Conservation (phyloP, 306 rosid species). For the Vigna angularis region DNA sequence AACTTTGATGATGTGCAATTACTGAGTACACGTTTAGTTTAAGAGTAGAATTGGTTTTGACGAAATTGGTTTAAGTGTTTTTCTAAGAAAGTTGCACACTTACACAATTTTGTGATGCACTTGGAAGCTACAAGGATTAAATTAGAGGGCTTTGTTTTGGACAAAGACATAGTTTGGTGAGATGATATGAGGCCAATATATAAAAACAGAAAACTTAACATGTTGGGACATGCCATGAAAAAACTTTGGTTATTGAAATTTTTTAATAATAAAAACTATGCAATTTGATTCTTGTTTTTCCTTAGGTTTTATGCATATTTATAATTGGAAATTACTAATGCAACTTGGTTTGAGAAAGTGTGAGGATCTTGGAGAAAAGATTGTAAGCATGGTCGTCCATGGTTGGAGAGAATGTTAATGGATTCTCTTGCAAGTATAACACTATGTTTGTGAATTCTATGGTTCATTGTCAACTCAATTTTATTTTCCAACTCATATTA, state of each 20-base stretch:
- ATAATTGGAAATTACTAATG: background rate
- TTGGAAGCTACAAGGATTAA: too few species aligned
- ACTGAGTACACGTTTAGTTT: too few species aligned
- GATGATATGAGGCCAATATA: too few species aligned
- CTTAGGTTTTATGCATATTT: background rate
- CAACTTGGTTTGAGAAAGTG: background rate
- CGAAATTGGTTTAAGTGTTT: too few species aligned
- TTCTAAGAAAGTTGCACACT: too few species aligned
- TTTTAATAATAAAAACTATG: background rate
- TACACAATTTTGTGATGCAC: too few species aligned
- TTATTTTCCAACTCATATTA: background rate
- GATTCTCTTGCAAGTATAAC: background rate
- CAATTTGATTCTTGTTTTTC: background rate
- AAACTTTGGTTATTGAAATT: background rate
- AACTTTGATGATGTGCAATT: too few species aligned
- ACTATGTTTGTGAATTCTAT: too few species aligned
- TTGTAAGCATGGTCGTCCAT: conserved; percentile 41
- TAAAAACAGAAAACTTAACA: conserved; percentile 3
- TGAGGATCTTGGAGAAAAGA: background rate
- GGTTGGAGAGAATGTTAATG: background rate
- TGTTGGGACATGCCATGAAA: conserved; percentile 40
- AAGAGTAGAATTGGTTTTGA: too few species aligned
- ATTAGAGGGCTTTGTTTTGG: too few species aligned
- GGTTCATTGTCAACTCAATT: background rate
- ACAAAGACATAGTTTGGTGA: too few species aligned